Base-by-base conservation (phyloP, 1,284 basidiomycete species). In the Leccinum variabile region DNA sequence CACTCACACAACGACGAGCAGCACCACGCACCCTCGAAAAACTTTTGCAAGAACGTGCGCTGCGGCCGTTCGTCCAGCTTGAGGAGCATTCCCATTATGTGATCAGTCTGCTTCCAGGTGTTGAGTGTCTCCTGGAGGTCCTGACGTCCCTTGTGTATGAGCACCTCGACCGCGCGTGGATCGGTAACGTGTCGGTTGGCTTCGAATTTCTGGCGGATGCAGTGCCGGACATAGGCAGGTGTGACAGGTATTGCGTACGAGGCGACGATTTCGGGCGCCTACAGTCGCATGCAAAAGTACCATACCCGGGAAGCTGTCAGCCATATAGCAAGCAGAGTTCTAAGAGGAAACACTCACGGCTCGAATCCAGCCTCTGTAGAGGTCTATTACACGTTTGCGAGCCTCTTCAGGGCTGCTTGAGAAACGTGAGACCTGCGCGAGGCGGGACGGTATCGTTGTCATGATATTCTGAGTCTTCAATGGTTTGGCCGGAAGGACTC, bases 101-200 rank as follows among this genome's bases (percentile, higher is more conserved):
- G 91, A 65, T 91, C 89, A 49, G 81, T 80, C 80, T 93, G 91
- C 76, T 96, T 96, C 95, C 95, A 98, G 69, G 84, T 85, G 75
- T 98, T 98, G 83, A 97, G 84, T 55, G 91, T 91, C 82, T 96
- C 97, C 81, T 99, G 97, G 75, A 89, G 95, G 71, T 98, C 95
- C 78, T 89, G 89, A 66, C 89, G 82, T 65, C 86, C 86, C 83
- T 98, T 98, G 76, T 90, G 84, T 57, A 98, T 76, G 69, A 98
- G 82, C 57, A 98, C 81, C 75, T 99, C 95, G 74, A 98, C 88
- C 52, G 93, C 88, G 60, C 88, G 86, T 37, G 87, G 78, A 79
- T 99, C 95, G 58, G 89, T 87, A 57, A 98, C 87, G 71, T 91
- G 80, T 65, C 90, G 85, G 82, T 96, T 91, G 69, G 84, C 82